Conservation (phyloP, 441 rosid species). For the Gossypium aridum region DNA sequence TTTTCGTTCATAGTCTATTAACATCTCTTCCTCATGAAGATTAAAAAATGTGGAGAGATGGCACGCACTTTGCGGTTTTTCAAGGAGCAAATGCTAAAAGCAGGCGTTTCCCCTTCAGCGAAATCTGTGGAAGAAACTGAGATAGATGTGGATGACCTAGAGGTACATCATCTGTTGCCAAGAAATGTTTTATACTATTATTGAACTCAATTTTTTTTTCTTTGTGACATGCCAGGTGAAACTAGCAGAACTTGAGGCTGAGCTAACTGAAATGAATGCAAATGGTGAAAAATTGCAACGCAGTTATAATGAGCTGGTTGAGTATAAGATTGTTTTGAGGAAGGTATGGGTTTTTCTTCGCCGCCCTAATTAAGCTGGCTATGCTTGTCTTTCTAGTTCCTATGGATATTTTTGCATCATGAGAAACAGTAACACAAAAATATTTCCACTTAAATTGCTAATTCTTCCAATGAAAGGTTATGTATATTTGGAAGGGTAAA, state of each 20-base stretch:
- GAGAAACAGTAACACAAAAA: not conserved
- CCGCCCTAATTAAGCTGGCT: not conserved
- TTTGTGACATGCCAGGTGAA: slow-evolving; percentile 33
- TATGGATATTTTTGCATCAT: not conserved
- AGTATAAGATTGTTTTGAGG: slow-evolving; percentile 70
- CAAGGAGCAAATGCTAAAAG: slow-evolving; percentile 85
- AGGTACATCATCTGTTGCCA: slow-evolving; percentile 33
- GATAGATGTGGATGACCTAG: slow-evolving; percentile 55
- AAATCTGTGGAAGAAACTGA: slow-evolving; percentile 34
- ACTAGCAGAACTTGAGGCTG: slow-evolving; percentile 89
- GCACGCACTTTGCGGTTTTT: slow-evolving; percentile 72
- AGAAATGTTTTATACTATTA: slow-evolving; percentile 12
- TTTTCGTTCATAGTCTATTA: not conserved
- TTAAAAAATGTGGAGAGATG: slow-evolving; percentile 87
- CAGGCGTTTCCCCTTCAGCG: slow-evolving; percentile 37
- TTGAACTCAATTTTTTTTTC: slow-evolving; percentile 3
- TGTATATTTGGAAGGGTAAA: not conserved
- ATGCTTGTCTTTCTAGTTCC: not conserved
- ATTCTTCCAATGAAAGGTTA: not conserved
- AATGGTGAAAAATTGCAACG: slow-evolving; percentile 76
- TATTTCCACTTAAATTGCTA: not conserved
- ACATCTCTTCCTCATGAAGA: slow-evolving; percentile 30
- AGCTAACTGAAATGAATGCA: slow-evolving; percentile 80
- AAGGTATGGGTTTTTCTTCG: slow-evolving; percentile 46
- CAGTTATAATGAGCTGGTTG: slow-evolving; percentile 65